phyloP scores from a whole-genome alignment of 2,329 filamentous ascomycete genomes.

The Sporothrix euskadiensis region DNA sequence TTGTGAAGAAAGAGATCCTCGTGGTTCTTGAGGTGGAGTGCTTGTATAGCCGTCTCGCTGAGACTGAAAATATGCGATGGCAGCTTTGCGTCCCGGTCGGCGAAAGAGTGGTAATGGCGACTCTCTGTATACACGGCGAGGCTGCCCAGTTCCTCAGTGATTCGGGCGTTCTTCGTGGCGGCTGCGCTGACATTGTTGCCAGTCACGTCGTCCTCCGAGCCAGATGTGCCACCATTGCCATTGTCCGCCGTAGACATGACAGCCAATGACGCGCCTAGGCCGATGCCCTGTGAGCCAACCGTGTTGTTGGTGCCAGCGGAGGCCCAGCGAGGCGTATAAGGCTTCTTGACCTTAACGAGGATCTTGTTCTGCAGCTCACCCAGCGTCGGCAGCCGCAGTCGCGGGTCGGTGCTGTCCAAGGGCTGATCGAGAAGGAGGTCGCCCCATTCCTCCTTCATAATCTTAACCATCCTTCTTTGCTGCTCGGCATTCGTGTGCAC shows the following conservation, averaged over 20 bases:
- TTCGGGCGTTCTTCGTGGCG: constrained; percentile 39
- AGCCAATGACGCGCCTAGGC: constrained; percentile 37
- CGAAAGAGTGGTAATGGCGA: constrained; percentile 74
- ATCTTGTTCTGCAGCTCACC: constrained; percentile 77
- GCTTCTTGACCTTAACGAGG: constrained; percentile 75
- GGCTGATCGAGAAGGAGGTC: constrained; percentile 66
- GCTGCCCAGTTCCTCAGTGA: constrained; percentile 69
- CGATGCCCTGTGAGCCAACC: constrained; percentile 35
- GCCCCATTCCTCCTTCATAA: constrained; percentile 88
- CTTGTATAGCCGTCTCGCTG: constrained; percentile 72
- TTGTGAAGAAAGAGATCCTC: constrained; percentile 85
- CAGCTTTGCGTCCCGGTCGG: constrained; percentile 61
- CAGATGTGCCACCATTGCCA: constrained; percentile 39
- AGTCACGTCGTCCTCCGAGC: constrained; percentile 48
- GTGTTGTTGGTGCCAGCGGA: constrained; percentile 34
- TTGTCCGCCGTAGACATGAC: constrained; percentile 35
- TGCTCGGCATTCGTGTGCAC: constrained; percentile 81
- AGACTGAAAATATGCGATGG: constrained; percentile 82
- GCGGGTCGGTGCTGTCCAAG: constrained; percentile 53
- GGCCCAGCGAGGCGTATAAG: constrained; percentile 32
- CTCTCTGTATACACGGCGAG: constrained; percentile 86
- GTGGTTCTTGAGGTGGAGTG: constrained; percentile 60
- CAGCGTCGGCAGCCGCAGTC: constrained; percentile 64
- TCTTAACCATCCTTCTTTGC: constrained; percentile 88
- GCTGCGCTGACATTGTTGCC: constrained; percentile 35